Evolutionary conservation across 257 asterid species (phyloP), one percentile per base, ranked within the genome.

Genomic region (Jaltomata sinuosa): DNA sequence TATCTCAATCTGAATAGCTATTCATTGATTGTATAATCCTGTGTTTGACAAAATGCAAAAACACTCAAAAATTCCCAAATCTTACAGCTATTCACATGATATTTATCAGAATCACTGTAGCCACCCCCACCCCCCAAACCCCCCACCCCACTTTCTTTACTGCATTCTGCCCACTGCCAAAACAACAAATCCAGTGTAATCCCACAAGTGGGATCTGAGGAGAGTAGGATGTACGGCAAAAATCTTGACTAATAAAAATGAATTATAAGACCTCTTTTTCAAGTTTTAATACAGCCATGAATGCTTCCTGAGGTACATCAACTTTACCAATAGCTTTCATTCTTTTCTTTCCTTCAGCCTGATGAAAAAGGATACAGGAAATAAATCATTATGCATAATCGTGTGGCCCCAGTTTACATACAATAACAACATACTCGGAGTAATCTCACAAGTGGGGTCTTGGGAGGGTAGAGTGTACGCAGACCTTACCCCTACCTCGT

Each of bases 301-400:
- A 97, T 57, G 99, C 99, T 92, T 97, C 99, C 87, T 97, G 99
- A 42, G 99, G 98, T 36, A 97, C 97, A 79, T 97, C 99, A 74
- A 97, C 99, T 87, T 87, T 90, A 71, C 99, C 99, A 49, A 97
- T 93, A 27, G 99, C 89, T 85, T 97, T 97, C 99, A 97, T 97
- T 89, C 99, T 91, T 86, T 95, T 97, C 95, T 97, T 97, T 84
- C 99, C 99, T 91, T 89, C 98, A 38, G 99, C 99, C 99, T 97
- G 93, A 40, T 83, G 38, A 40, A 64, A 89, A 31, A 1, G 6
- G 52, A 83, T 45, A 31, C 21, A 57, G 36, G 25, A 83, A 86
- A 22, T 16, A 78, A 53, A 68, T 49, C 29, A 1, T 49, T 29
- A 77, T 16, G 82, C 82, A 29, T 29, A 77, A 77, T 31, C 40